phyloP scores from a whole-genome alignment of 163 green algal species.

The Scenedesmus sp. region DNA sequence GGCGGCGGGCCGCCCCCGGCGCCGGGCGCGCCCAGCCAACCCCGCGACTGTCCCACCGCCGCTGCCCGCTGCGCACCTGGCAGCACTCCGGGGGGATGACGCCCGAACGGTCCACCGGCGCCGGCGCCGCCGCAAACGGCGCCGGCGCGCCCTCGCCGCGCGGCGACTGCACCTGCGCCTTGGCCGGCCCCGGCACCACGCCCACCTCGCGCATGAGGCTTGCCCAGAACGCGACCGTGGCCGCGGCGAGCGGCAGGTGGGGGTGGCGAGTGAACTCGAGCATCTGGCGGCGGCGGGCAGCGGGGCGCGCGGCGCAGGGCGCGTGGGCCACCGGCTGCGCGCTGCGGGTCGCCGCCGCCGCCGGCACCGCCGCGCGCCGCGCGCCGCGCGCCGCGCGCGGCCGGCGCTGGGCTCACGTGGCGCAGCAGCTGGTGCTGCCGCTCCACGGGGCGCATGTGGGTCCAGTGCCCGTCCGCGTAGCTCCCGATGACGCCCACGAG shows the following conservation, averaged over 20 bases:
- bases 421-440: conserved; percentile 29
- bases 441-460: not conserved
- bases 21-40: no score
- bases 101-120: not conserved
- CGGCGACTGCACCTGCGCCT: conserved; percentile 15
- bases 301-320: no score
- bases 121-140: not conserved
- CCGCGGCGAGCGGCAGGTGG: conserved; percentile 70
- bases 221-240: conserved; percentile 72
- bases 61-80: no score
- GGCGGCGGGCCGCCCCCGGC: not conserved
- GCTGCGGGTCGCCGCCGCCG: no score
- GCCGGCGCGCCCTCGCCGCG: not conserved
- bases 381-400: no score
- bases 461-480: conserved; percentile 67
- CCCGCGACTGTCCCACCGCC: no score
- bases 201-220: conserved; percentile 65
- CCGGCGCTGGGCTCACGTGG: conserved; percentile 26
- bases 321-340: no score
- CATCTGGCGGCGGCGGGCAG: conserved; percentile 59
- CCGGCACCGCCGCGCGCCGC: no score
- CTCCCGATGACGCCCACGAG: conserved; percentile 66
- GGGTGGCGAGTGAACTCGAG: conserved; percentile 73
- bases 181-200: not conserved
- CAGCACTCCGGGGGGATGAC: conserved; percentile 49